A percentile compares a stretch with the other conserved stretches of the same genome.
phyloP scores from a whole-genome alignment of 805 yeast species.

The Candida xyloterini region DNA sequence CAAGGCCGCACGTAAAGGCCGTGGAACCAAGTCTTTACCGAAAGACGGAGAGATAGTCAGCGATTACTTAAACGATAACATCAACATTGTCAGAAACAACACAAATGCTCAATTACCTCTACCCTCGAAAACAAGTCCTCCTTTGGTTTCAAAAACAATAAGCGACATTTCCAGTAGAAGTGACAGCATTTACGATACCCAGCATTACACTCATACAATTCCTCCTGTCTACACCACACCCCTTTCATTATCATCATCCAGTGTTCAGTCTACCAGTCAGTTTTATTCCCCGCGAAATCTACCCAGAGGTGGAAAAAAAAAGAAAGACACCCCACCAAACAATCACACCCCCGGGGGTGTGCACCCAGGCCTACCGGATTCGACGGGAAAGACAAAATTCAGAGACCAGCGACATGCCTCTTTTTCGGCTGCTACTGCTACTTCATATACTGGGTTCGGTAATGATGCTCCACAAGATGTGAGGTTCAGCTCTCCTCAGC shows the following conservation, averaged over 20 bases:
- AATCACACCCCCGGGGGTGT: constrained; percentile 15
- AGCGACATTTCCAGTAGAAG: constrained; percentile 12
- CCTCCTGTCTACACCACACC: constrained; percentile 18
- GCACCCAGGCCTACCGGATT: not conserved
- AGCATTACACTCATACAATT: constrained; percentile 12
- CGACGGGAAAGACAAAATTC: constrained; percentile 13
- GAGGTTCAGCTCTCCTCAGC: constrained; percentile 79
- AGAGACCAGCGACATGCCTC: constrained; percentile 49
- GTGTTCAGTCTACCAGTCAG: constrained; percentile 12
- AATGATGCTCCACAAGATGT: constrained; percentile 63
- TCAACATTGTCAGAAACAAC: constrained; percentile 50
- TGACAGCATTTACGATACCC: constrained; percentile 13
- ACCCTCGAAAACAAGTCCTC: constrained; percentile 16
- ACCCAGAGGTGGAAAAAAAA: constrained; percentile 15
- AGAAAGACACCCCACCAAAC: constrained; percentile 13
- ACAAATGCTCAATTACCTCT: constrained; percentile 50
- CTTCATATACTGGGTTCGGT: constrained; percentile 50
- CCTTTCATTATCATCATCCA: constrained; percentile 20
- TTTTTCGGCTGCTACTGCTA: constrained; percentile 62
- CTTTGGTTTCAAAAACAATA: constrained; percentile 10
- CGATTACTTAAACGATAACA: constrained; percentile 44
- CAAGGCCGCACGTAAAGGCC: constrained; percentile 34
- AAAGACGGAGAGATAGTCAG: constrained; percentile 34
- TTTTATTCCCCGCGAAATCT: constrained; percentile 18
- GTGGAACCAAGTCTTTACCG: constrained; percentile 17